Percentiles rank a stretch among this genome's conserved stretches.
These are phyloP conservation scores for Neonectria coccinea DNA, from an alignment of 2,329 filamentous ascomycete species.

Conservation along the genomic window DNA sequence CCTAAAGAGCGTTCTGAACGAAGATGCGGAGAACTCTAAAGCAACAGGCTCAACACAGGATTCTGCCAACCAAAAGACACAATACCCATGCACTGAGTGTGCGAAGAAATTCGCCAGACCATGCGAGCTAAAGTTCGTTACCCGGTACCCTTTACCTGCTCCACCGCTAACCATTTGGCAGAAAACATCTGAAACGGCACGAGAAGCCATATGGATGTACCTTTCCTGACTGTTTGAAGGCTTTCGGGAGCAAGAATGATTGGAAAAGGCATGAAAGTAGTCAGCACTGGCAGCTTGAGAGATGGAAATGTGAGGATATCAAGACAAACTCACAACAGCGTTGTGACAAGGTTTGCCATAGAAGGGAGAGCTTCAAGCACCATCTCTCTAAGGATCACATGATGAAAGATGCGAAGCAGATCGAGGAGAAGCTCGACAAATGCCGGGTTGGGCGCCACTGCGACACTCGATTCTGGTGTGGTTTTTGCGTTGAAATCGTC, in stretches of 20 bases:
- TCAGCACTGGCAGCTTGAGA: constrained; percentile 78
- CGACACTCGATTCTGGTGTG: constrained; percentile 83
- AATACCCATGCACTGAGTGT: constrained; percentile 55
- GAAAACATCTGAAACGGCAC: constrained; percentile 88
- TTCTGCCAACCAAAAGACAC: constrained; percentile 24
- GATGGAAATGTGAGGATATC: constrained; percentile 74
- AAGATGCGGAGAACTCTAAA: constrained; percentile 20
- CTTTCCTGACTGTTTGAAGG: constrained; percentile 73
- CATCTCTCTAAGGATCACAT: constrained; percentile 70
- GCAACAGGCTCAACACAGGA: constrained; percentile 31
- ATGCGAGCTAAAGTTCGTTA: constrained; percentile 69
- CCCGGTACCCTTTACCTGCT: not conserved
- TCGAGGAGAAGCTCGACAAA: constrained; percentile 60
- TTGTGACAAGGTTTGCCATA: constrained; percentile 71
- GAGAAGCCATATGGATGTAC: constrained; percentile 86
- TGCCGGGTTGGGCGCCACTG: constrained; percentile 74
- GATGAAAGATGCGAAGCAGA: constrained; percentile 43
- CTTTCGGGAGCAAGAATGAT: constrained; percentile 92
- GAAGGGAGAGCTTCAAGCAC: constrained; percentile 67
- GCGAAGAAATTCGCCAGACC: constrained; percentile 60
- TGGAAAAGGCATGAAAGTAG: constrained; percentile 92
- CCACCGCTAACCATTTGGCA: constrained; percentile 52
- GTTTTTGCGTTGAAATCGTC: constrained; percentile 76
- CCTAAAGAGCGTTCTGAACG: constrained; percentile 49
- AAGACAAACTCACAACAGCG: constrained; percentile 33